Base-by-base conservation (phyloP, 2,329 filamentous ascomycete species). In the Alternaria sp. region DNA sequence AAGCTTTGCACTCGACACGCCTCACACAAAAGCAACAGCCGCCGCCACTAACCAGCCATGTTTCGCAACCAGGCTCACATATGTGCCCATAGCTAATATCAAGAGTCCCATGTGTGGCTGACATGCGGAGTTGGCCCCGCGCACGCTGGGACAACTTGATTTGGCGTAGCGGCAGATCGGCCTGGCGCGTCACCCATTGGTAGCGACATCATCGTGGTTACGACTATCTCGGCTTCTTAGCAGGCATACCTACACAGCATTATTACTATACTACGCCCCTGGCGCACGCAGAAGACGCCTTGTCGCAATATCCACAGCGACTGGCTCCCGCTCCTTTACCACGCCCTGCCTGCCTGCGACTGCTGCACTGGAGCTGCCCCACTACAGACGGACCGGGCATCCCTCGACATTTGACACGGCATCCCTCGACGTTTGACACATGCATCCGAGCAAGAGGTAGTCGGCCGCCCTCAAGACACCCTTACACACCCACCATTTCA, bases 131-230 rank as follows among this genome's bases (percentile, higher is more conserved):
- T 18, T 18, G 16, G 44, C 49, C 55, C 49, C 59, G 32, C 51
- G 38, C 38, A 32, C 30, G 18, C 40, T 27, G 53, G 20, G 45
- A 28, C 54, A 43, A 40, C 60, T 57, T 16, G 52, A 61, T 62
- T 11, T 50, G 56, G 60, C 54, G 22, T 60, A 60, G 58, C 58
- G 48, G 49, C 7, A 44, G 46, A 52, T 59, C 57, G 57, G 51
- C 40, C 38, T 55, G 51, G 46, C 57, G 60, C 53, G 59, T 54
- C 53, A 22, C n/a, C 54, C 46, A 25, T 30, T 48, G 48, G 41
- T 48, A 51, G 54, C 57, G 54, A 54, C 63, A 60, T 65, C 60
- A 64, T 57, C 59, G 52, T 59, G n/a, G n/a, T n/a, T n/a, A n/a
- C n/a, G n/a, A n/a, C n/a, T n/a, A n/a, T n/a, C n/a, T n/a, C n/a